These are phyloP conservation scores for Volvox reticuliferus DNA, from an alignment of 139 green algal species.

Conservation along the genomic window DNA sequence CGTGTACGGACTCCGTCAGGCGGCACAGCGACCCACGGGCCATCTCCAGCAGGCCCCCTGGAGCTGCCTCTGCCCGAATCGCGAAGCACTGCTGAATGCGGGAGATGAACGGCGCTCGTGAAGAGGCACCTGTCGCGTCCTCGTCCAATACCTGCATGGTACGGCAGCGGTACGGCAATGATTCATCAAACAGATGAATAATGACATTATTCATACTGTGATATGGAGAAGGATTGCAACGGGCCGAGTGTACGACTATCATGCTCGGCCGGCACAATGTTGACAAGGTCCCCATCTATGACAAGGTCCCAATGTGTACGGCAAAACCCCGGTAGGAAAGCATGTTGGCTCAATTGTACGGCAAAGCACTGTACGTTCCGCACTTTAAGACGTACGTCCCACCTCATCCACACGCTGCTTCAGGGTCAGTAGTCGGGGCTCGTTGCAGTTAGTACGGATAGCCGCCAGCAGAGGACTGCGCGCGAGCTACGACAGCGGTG, in stretches of 20 bases:
- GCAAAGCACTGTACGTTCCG: no score
- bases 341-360: no score
- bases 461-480: constrained; percentile 38
- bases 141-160: constrained; percentile 60
- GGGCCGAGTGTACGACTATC: no score
- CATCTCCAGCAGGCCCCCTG: constrained; percentile 88
- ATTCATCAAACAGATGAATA: no score
- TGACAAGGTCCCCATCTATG: no score
- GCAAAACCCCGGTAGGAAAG: no score
- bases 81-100: constrained; percentile 73
- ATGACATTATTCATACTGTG: no score
- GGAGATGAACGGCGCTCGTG: constrained; percentile 54
- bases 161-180: no score
- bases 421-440: constrained; percentile 29
- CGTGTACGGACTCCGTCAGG: constrained; percentile 80
- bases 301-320: no score
- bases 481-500: background rate
- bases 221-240: no score
- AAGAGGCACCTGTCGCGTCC: constrained; percentile 47
- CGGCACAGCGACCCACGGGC: constrained; percentile 81
- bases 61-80: constrained; percentile 64
- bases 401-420: constrained; percentile 43
- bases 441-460: constrained; percentile 20
- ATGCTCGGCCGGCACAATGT: no score
- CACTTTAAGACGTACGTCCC: no score